Evolutionary conservation across 139 green algal species (phyloP).

Genomic region (Coelastrella sp.): DNA sequence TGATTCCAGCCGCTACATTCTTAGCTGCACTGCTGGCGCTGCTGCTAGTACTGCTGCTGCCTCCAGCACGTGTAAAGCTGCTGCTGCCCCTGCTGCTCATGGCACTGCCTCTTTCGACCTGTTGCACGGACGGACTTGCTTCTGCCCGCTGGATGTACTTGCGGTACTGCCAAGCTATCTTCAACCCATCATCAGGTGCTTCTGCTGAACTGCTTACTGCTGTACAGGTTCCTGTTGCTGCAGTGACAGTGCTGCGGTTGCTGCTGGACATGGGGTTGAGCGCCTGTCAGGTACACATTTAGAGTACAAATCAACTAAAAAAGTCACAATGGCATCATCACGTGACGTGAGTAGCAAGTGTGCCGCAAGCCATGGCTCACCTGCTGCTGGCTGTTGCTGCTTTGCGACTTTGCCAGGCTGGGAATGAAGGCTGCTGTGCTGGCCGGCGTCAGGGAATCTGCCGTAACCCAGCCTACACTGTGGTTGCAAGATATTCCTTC

Average conservation of each 20-base stretch:
- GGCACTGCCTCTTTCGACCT: not conserved
- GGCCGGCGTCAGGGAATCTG: not conserved
- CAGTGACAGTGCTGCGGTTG: not conserved
- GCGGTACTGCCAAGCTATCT: constrained; percentile 91
- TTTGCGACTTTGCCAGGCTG: constrained; percentile 5
- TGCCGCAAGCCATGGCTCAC: not conserved
- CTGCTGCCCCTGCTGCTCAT: constrained; percentile 31
- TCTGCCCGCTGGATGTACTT: constrained; percentile 78
- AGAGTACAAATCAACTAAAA: not conserved
- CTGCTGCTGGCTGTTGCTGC: constrained; percentile 30
- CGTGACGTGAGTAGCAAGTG: not conserved
- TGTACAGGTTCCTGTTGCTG: not conserved
- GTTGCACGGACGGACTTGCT: not conserved
- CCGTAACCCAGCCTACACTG: not conserved
- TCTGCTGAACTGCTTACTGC: constrained; percentile 13
- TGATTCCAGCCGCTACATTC: constrained; percentile 56
- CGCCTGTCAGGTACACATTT: not conserved
- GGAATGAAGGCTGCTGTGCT: constrained; percentile 57
- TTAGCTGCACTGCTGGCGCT: constrained; percentile 6
- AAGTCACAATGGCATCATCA: not conserved
- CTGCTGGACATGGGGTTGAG: not conserved
- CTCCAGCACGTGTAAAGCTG: not conserved
- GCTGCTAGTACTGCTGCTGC: constrained; percentile 20
- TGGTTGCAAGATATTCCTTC: constrained; percentile 79
- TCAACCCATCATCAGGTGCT: constrained; percentile 59